A percentile compares a stretch with the other conserved stretches of the same genome.
These are phyloP conservation scores for Plasmodium falciparum DNA, from an alignment of 169 alveolate species.

Conservation along the genomic window DNA sequence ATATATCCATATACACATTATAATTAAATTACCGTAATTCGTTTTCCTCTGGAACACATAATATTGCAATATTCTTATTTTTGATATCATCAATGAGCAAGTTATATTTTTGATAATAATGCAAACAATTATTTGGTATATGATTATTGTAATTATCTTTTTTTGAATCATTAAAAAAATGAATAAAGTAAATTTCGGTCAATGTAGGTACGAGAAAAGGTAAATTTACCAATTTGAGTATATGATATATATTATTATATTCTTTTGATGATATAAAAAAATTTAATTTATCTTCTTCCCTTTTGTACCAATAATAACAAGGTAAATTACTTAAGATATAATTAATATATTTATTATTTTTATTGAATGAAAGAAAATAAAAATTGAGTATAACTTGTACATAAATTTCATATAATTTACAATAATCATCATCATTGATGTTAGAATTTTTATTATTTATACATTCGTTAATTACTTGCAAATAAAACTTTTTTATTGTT, in stretches of 20 bases:
- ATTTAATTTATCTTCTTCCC: slow-evolving; percentile 75
- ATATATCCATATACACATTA: too few species aligned
- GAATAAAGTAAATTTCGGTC: slow-evolving; percentile 74
- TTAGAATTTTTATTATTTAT: slow-evolving; percentile 8
- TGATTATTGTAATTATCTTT: slow-evolving; percentile 14
- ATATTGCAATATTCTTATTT: slow-evolving; percentile 38
- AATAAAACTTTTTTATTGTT: slow-evolving; percentile 35
- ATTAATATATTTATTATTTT: slow-evolving; percentile 75
- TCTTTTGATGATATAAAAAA: slow-evolving; percentile 50
- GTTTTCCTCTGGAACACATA: slow-evolving; percentile 71
- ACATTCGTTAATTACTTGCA: slow-evolving; percentile 50
- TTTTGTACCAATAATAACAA: slow-evolving; percentile 76
- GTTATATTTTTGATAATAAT: slow-evolving; percentile 49
- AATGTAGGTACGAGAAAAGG: slow-evolving; percentile 70
- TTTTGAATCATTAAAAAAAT: slow-evolving; percentile 61
- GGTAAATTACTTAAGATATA: slow-evolving; percentile 67
- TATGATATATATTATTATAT: slow-evolving; percentile 27
- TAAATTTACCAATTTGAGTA: slow-evolving; percentile 59
- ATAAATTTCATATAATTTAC: slow-evolving; percentile 73
- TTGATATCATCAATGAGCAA: slow-evolving; percentile 59
- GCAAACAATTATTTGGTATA: slow-evolving; percentile 57
- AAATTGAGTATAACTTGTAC: slow-evolving; percentile 73
- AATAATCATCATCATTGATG: slow-evolving; percentile 59
- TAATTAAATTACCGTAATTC: slow-evolving; percentile 44
- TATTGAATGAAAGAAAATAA: slow-evolving; percentile 75